Evolutionary conservation across 1,284 basidiomycete genomes (phyloP).

Genomic region (Boletus holoroseus): DNA sequence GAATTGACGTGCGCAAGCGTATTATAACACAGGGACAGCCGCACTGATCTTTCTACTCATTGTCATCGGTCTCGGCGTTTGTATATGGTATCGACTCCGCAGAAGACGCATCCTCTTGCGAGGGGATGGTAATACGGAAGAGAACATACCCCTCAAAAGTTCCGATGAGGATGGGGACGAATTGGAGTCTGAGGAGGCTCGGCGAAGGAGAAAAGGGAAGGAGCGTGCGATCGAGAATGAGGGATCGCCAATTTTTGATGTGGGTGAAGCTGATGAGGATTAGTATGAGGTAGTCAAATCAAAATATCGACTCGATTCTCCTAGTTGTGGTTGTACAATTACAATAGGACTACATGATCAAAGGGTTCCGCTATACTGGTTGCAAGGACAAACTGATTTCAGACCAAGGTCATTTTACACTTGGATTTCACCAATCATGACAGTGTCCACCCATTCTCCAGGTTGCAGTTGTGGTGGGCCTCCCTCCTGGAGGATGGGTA

Average conservation of each 20-base stretch:
- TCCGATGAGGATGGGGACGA: conserved; percentile 35
- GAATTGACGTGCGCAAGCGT: conserved; percentile 36
- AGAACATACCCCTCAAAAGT: conserved; percentile 49
- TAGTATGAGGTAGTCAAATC: conserved; percentile 4
- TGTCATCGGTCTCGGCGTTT: conserved; percentile 61
- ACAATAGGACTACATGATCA: neutral
- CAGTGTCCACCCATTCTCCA: conserved; percentile 52
- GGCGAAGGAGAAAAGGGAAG: conserved; percentile 40
- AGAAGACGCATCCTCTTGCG: conserved; percentile 41
- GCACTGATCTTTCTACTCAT: conserved; percentile 78
- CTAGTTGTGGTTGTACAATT: neutral
- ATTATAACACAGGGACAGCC: conserved; percentile 89
- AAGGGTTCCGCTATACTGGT: neutral
- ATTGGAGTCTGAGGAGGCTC: conserved; percentile 29
- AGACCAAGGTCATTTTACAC: conserved; percentile 14
- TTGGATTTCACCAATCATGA: conserved; percentile 66
- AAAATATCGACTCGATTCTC: neutral
- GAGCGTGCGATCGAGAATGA: conserved; percentile 33
- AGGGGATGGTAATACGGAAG: conserved; percentile 36
- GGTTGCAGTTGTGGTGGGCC: conserved; percentile 41
- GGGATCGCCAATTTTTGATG: conserved; percentile 39
- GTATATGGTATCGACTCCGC: conserved; percentile 65
- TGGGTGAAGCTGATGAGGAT: conserved; percentile 44
- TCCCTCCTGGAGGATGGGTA: conserved; percentile 48
- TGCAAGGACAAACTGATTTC: neutral